phyloP scores from a whole-genome alignment of 495 filamentous ascomycete genomes.

The Venustampulla echinocandica region DNA sequence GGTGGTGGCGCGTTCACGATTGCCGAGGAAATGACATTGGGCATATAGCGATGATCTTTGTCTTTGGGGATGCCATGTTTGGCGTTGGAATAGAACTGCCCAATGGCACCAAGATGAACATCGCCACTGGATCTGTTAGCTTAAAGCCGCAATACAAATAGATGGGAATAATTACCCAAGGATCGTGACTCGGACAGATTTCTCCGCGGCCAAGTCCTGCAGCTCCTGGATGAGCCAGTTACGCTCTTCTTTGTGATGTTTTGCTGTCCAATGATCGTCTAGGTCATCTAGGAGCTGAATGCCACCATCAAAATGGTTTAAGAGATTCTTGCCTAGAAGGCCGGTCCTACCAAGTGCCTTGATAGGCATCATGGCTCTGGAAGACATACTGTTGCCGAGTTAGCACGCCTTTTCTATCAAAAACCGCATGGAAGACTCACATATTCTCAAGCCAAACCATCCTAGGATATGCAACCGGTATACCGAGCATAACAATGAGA shows the following conservation, averaged over 20 bases:
- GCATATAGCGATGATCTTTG: conserved; percentile 89
- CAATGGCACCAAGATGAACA: conserved; percentile 86
- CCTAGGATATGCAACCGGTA: conserved; percentile 90
- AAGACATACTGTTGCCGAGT: conserved; percentile 58
- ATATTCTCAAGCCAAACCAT: conserved; percentile 69
- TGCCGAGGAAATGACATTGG: conserved; percentile 77
- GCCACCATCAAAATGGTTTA: conserved; percentile 86
- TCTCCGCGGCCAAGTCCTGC: conserved; percentile 82
- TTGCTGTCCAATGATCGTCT: conserved; percentile 95
- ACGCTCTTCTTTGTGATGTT: conserved; percentile 82
- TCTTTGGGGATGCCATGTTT: conserved; percentile 70
- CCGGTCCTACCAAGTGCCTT: conserved; percentile 82
- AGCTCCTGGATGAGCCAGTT: conserved; percentile 81
- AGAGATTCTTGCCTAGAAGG: conserved; percentile 61
- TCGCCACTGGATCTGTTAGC: conserved; percentile 52
- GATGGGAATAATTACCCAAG: conserved; percentile 45
- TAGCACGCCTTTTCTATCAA: conserved; percentile 12
- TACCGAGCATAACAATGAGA: conserved; percentile 72
- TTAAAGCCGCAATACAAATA: background rate
- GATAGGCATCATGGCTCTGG: conserved; percentile 70
- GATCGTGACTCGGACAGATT: conserved; percentile 85
- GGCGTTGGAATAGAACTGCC: conserved; percentile 88
- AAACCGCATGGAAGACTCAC: conserved; percentile 29
- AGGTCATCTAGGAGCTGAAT: conserved; percentile 90
- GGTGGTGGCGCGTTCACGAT: conserved; percentile 89